Base-by-base conservation (phyloP, 495 filamentous ascomycete genomes). In the Penicillium antarcticum region DNA sequence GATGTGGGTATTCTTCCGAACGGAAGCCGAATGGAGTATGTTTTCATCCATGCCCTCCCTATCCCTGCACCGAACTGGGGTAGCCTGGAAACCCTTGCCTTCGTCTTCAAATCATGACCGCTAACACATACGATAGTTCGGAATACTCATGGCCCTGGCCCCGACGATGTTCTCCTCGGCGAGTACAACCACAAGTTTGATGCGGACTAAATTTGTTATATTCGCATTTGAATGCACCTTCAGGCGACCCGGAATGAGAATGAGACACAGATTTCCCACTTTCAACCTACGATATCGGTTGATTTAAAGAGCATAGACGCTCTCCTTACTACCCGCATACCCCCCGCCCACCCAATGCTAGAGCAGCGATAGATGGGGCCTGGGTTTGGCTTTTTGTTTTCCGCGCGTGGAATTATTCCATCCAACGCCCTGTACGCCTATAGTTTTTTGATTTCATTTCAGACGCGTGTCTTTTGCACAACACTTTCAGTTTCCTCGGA, bases 1-100 rank as follows among this genome's bases (percentile, higher is more conserved):
- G 91, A 80, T 97, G 58, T 98, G 94, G 94, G 88, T 94, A 39
- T 97, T 97, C 70, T 91, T 97, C 66, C 82, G 94, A 3, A 83
- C 91, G 18, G 94, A 98, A 76, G 87, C 89, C 17, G 94, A 98
- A 75, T 95, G 87, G 87, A 79, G 89, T 83, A 59, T 67, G 73
- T 72, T 36, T 41, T 34, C 31, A 23, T 35, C 31, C 21, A 5
- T 23, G 5, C 18, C 31, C 39, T 38, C 37, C 24, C 34, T n/a
- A n/a, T 33, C 48, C 34, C 45, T 9, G 23, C 21, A 42, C 33
- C 48, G 44, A 50, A 39, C 14, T 37, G 43, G 29, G 29, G 14
- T 19, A 16, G 37, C 12, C 29, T 39, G 32, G 17, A 2, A 9
- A 52, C 21, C 16, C 4, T 17, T 39, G 33, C 4, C 32, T 59